Evolutionary conservation across 2,329 filamentous ascomycete genomes (phyloP), one percentile per base, ranked within the genome.

Genomic region (Hypoxylon sp.): DNA sequence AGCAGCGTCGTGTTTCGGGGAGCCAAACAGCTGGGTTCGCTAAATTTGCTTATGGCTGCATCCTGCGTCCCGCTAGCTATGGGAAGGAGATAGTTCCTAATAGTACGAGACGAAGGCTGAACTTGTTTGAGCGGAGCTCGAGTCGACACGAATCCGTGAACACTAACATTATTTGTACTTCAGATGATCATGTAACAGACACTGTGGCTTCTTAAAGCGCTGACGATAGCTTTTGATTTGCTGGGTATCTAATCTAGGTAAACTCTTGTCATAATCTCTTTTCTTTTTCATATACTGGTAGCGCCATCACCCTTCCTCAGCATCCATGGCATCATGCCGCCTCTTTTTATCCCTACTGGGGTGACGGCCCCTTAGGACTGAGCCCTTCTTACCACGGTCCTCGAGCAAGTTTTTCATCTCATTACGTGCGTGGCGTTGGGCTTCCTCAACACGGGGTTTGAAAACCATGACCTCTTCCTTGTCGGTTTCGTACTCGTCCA

Each of bases 381-480:
- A 78, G 23, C 85, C 81, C 82, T 83, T 86, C 79, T 86, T 85
- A 48, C 86, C 87, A 72, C 86, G 87, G 76, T 89, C 88, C 69
- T 97, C 93, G 60, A 92, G 87, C 72, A 94, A 78, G 60, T 88
- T 86, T 84, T 94, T 96, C 90, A 97, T 92, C 80, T 97, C 90
- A 60, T 86, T 88, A 53, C 92, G 88, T 0, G 94, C 92, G 60
- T 92, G 85, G 50, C 93, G 85, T 78, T 97, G 93, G 0, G 94
- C 94, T 79, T 97, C 93, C 63, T 92, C 90, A 0, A 97, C 92
- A 1, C 93, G 85, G 60, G 88, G 83, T 72, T 90, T 89, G 79
- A 97, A 91, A 0, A 94, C 86, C 88, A 97, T 92, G 0, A 94
- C 93, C 77, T 97, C 93, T 17, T 96, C 93, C 81, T 93, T 93